A percentile compares a stretch with the other conserved stretches of the same genome.
Evolutionary conservation across 192 early-diverging fungal genomes (phyloP).

Genomic region (Coemansia guatemalensis): DNA sequence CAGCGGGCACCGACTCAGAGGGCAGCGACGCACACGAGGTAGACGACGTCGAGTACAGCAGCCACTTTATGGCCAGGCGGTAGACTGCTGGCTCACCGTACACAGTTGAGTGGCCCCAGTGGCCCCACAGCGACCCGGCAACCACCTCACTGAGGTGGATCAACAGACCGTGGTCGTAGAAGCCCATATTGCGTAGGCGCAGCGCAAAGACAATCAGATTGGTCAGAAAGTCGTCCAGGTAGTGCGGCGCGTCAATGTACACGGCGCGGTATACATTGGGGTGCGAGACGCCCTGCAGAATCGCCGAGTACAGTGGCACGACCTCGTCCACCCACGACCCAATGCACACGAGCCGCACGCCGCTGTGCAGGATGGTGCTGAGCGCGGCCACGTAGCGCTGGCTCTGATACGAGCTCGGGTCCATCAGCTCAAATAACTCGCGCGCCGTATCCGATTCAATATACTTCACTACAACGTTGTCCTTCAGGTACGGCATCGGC

Average conservation of each 20-base stretch:
- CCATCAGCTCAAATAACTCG: slow-evolving; percentile 94
- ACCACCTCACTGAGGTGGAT: slow-evolving; percentile 84
- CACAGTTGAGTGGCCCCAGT: slow-evolving; percentile 89
- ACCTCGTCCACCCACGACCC: slow-evolving; percentile 96
- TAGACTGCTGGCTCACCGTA: slow-evolving; percentile 91
- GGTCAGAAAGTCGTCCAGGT: slow-evolving; percentile 81
- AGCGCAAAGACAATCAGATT: slow-evolving; percentile 85
- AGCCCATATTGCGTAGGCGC: slow-evolving; percentile 80
- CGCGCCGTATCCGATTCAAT: slow-evolving; percentile 88
- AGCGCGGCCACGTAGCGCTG: slow-evolving; percentile 72
- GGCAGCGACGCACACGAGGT: slow-evolving; percentile 4
- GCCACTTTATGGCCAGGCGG: slow-evolving; percentile 56
- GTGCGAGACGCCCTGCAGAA: slow-evolving; percentile 66
- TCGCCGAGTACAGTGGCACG: slow-evolving; percentile 83
- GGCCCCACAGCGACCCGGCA: slow-evolving; percentile 82
- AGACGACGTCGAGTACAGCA: slow-evolving; percentile 54
- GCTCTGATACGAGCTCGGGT: slow-evolving; percentile 67
- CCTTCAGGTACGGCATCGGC: slow-evolving; percentile 79
- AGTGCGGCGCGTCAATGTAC: slow-evolving; percentile 85
- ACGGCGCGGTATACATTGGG: slow-evolving; percentile 87
- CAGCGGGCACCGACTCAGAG: slow-evolving; percentile 15
- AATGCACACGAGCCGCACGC: slow-evolving; percentile 73
- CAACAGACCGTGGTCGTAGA: slow-evolving; percentile 84
- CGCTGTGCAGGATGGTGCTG: slow-evolving; percentile 61
- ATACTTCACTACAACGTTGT: slow-evolving; percentile 82